Percentiles rank a stretch among this genome's conserved stretches.
Conservation (phyloP, 257 asterid species). For the Perilla frutescens region DNA sequence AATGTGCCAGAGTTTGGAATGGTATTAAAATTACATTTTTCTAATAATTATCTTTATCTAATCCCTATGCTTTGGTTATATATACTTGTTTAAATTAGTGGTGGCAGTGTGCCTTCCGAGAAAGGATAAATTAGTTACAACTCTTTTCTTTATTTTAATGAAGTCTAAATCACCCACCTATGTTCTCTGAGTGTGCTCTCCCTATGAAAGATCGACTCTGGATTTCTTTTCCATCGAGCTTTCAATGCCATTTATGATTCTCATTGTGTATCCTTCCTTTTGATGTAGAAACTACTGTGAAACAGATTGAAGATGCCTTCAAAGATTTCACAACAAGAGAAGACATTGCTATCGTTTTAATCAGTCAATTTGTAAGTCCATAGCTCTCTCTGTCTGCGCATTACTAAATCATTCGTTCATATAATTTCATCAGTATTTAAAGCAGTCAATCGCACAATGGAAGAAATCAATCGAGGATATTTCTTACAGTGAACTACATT, state of each 20-base stretch:
- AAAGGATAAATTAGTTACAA: background rate
- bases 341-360: conserved; percentile 81
- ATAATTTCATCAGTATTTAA: background rate
- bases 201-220: background rate
- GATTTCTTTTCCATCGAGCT: background rate
- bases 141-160: background rate
- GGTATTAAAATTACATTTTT: background rate
- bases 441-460: background rate
- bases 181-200: conserved; percentile 17
- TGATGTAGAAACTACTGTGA: conserved; percentile 70
- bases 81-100: background rate
- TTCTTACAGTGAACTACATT: background rate
- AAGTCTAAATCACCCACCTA: background rate
- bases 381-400: conserved; percentile 1
- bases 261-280: conserved; percentile 28
- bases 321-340: conserved; percentile 90
- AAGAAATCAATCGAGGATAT: background rate
- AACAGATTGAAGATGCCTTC: conserved; percentile 92
- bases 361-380: conserved; percentile 88
- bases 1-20: conserved; percentile 5
- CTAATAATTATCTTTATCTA: background rate
- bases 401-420: conserved; percentile 5
- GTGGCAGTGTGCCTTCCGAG: background rate
- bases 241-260: conserved; percentile 12
- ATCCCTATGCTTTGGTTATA: conserved; percentile 1